Conservation (phyloP, 192 early-diverging fungal genomes). For the Backusella circina region DNA sequence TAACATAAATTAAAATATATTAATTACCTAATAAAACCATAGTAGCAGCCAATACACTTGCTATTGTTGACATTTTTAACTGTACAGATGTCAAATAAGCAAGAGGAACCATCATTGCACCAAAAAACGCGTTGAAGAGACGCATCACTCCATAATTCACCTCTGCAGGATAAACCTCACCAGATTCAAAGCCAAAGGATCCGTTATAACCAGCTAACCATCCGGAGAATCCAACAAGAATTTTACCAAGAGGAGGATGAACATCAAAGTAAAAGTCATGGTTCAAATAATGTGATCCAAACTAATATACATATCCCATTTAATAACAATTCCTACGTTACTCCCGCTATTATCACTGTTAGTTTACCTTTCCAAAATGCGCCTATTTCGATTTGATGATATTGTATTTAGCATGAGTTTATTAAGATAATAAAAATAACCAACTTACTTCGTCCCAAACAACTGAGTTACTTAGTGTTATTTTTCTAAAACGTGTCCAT, state of each 20-base stretch:
- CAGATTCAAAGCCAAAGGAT: conserved; percentile 80
- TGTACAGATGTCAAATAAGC: conserved; percentile 86
- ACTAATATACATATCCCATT: conserved; percentile 50
- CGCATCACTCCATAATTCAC: conserved; percentile 93
- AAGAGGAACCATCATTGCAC: conserved; percentile 83
- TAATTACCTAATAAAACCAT: conserved; percentile 74
- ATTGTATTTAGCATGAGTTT: neutral
- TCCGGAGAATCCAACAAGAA: conserved; percentile 86
- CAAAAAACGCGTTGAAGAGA: conserved; percentile 83
- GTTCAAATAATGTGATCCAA: conserved; percentile 93
- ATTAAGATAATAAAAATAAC: neutral
- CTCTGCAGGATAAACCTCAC: conserved; percentile 67
- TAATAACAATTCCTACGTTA: neutral
- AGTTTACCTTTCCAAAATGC: conserved; percentile 55
- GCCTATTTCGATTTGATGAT: conserved; percentile 32
- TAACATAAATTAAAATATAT: too few species aligned
- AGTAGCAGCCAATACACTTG: conserved; percentile 67
- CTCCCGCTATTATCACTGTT: neutral
- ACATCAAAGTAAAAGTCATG: conserved; percentile 96
- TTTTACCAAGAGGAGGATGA: conserved; percentile 97
- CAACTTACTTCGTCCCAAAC: conserved; percentile 72
- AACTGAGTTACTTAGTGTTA: conserved; percentile 55
- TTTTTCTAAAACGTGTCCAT: conserved; percentile 63
- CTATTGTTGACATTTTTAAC: conserved; percentile 63
- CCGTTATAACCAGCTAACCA: conserved; percentile 87